Conservation (phyloP, 805 yeast species). For the Deakozyma indianensis region DNA sequence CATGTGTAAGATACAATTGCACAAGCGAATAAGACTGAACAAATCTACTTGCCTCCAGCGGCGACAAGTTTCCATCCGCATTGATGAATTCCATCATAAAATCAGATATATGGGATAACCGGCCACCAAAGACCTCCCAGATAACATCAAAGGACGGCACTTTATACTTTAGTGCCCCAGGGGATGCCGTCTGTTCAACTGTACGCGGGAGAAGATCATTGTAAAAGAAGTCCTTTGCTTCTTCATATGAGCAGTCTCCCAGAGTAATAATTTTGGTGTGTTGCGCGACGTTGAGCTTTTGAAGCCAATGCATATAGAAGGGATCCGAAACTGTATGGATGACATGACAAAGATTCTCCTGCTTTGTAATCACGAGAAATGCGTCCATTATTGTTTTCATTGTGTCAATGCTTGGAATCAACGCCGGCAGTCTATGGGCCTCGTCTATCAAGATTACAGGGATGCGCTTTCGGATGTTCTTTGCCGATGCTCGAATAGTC, state of each 20-base stretch:
- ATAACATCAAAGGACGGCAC: slow-evolving; percentile 8
- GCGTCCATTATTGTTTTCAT: slow-evolving; percentile 9
- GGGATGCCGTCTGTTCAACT: slow-evolving; percentile 7
- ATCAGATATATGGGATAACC: slow-evolving; percentile 9
- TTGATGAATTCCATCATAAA: slow-evolving; percentile 11
- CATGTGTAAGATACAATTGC: slow-evolving; percentile 4
- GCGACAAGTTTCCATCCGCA: slow-evolving; percentile 8
- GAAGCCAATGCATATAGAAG: slow-evolving; percentile 7
- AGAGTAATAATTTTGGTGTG: slow-evolving; percentile 9
- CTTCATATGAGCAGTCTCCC: slow-evolving; percentile 9
- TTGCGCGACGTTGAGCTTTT: slow-evolving; percentile 2
- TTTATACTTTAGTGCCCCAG: slow-evolving; percentile 8
- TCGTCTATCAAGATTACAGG: slow-evolving; percentile 11
- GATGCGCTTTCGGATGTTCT: slow-evolving; percentile 4
- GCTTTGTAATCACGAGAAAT: slow-evolving; percentile 11
- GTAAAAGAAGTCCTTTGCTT: slow-evolving; percentile 7
- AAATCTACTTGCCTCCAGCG: slow-evolving; percentile 4
- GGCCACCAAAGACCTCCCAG: slow-evolving; percentile 12
- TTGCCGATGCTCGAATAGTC: neutral
- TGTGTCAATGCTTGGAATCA: slow-evolving; percentile 2
- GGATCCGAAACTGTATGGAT: slow-evolving; percentile 12
- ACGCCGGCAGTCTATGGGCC: slow-evolving; percentile 9
- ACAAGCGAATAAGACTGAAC: slow-evolving; percentile 5
- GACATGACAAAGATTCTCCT: slow-evolving; percentile 11
- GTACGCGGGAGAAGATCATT: slow-evolving; percentile 6